Conservation (phyloP, 805 yeast species). For the Pichia heedii region DNA sequence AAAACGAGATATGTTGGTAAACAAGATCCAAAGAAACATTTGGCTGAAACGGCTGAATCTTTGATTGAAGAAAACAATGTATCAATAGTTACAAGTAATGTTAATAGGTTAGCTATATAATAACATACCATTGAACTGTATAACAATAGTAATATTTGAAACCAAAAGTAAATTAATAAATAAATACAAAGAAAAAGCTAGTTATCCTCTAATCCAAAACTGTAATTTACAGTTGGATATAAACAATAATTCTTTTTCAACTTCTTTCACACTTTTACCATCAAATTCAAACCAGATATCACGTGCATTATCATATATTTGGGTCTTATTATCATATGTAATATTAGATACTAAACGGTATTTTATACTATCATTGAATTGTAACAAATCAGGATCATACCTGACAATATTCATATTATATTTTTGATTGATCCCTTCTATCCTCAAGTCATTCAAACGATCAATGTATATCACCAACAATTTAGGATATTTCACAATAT, state of each 20-base stretch:
- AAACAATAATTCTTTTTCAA: conserved; percentile 52
- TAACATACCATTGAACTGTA: background rate
- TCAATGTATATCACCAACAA: conserved; percentile 49
- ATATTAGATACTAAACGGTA: conserved; percentile 45
- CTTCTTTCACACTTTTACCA: conserved; percentile 37
- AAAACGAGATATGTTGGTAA: conserved; percentile 96
- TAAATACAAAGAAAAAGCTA: background rate
- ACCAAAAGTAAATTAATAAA: too few relatives aligned
- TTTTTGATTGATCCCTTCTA: conserved; percentile 26
- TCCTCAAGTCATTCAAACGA: conserved; percentile 32
- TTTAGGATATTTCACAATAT: conserved; percentile 39
- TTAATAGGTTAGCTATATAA: conserved; percentile 83
- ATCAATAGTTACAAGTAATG: conserved; percentile 78
- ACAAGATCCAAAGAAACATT: conserved; percentile 97
- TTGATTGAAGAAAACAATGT: conserved; percentile 86
- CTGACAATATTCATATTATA: conserved; percentile 57
- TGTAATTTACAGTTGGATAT: conserved; percentile 57
- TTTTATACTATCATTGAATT: conserved; percentile 16
- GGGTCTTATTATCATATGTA: conserved; percentile 42
- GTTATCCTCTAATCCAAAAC: conserved; percentile 41
- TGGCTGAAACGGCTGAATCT: conserved; percentile 78
- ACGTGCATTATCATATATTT: conserved; percentile 31
- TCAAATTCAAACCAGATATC: conserved; percentile 52
- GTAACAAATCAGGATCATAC: conserved; percentile 35
- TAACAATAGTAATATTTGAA: too few relatives aligned